Conservation (phyloP, 2,329 filamentous ascomycete species). For the Pseudocercospora eumusae region DNA sequence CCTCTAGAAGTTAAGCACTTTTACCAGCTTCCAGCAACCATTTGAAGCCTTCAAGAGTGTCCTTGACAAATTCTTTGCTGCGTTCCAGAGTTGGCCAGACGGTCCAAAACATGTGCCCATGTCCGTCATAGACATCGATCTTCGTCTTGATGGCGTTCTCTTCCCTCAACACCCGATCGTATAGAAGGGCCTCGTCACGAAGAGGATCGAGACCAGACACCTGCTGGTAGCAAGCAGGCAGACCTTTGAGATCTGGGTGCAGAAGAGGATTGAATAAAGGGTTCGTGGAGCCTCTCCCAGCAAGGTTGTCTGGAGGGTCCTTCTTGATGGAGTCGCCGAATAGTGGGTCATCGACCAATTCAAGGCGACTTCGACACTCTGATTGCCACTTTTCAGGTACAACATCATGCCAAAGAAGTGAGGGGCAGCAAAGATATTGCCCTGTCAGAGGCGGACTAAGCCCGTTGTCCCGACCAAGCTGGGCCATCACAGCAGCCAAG, state of each 20-base stretch:
- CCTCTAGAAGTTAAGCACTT: neutral
- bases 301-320: neutral
- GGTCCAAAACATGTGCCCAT: conserved; percentile 38
- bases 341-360: conserved; percentile 44
- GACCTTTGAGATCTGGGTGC: conserved; percentile 31
- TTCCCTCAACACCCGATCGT: conserved; percentile 51
- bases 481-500: conserved; percentile 44
- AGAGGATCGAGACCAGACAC: conserved; percentile 54
- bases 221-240: conserved; percentile 54
- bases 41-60: conserved; percentile 14
- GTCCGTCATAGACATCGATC: conserved; percentile 46
- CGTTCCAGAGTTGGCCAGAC: conserved; percentile 15
- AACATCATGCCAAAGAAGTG: conserved; percentile 41
- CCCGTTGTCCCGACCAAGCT: conserved; percentile 46
- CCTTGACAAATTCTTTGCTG: conserved; percentile 18
- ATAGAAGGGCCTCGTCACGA: conserved; percentile 56
- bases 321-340: conserved; percentile 27
- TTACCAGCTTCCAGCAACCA: conserved; percentile 13
- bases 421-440: conserved; percentile 42
- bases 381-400: conserved; percentile 45
- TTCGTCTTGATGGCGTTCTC: conserved; percentile 44
- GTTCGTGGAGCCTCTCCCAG: conserved; percentile 11
- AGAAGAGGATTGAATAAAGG: conserved; percentile 22
- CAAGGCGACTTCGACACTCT: conserved; percentile 42
- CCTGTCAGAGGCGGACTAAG: conserved; percentile 51